Conservation (phyloP, 2,329 filamentous ascomycete species). For the Alternaria ventricosa region DNA sequence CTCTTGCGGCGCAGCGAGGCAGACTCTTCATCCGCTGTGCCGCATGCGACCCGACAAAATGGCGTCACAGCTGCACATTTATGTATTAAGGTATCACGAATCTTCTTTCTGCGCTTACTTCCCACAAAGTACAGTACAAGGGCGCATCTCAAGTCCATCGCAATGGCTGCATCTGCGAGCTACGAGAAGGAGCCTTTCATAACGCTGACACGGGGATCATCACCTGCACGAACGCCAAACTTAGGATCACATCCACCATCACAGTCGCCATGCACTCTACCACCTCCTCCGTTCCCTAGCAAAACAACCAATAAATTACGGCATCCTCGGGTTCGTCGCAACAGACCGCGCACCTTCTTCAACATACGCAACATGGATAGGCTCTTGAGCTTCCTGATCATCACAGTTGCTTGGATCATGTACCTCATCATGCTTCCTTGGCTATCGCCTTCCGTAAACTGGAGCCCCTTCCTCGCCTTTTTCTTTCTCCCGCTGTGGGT, state of each 20-base stretch:
- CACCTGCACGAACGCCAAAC: background rate
- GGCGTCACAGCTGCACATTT: background rate
- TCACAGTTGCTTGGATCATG: background rate
- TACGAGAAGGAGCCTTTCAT: background rate
- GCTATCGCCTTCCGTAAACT: background rate
- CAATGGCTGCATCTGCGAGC: background rate
- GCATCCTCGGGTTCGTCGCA: background rate
- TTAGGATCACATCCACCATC: background rate
- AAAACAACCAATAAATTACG: background rate
- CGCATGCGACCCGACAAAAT: background rate
- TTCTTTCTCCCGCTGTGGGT: background rate
- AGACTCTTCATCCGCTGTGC: background rate
- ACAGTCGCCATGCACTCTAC: background rate
- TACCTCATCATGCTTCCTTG: background rate
- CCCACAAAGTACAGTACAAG: background rate
- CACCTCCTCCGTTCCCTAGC: background rate
- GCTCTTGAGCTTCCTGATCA: background rate
- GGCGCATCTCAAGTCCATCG: background rate
- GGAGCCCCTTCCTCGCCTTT: background rate
- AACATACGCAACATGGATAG: background rate
- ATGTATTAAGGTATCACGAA: background rate
- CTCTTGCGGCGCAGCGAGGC: background rate
- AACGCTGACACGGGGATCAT: background rate
- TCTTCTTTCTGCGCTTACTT: background rate
- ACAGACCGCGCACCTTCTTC: background rate